These are phyloP conservation scores for Cnidoscolus chayamansa DNA, from an alignment of 441 rosid genomes.

Conservation along the genomic window DNA sequence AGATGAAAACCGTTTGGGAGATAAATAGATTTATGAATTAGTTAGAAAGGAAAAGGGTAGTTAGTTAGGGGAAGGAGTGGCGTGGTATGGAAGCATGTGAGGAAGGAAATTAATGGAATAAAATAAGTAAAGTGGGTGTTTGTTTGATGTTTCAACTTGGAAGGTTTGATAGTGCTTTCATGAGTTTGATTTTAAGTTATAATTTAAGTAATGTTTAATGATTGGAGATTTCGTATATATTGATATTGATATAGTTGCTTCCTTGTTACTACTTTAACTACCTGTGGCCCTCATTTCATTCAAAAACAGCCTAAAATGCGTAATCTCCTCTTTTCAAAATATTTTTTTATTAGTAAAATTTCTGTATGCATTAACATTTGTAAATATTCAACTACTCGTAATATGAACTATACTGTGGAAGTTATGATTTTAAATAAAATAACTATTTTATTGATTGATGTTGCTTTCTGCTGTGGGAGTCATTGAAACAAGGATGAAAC, in stretches of 20 bases:
- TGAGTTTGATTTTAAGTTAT: conserved; percentile 17
- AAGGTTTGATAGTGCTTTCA: conserved; percentile 18
- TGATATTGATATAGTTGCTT: conserved; percentile 35
- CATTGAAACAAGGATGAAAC: no score
- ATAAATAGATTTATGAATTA: background rate
- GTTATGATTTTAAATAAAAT: no score
- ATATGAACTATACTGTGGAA: no score
- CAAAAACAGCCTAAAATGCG: background rate
- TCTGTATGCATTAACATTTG: no score
- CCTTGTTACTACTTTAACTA: conserved; percentile 63
- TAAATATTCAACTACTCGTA: no score
- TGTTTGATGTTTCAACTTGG: background rate
- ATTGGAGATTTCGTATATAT: conserved; percentile 6
- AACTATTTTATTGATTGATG: no score
- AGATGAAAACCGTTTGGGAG: conserved; percentile 31
- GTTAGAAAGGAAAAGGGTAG: background rate
- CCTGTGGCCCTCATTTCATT: conserved; percentile 44
- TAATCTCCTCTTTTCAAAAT: no score
- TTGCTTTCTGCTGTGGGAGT: no score
- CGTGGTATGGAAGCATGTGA: conserved; percentile 40
- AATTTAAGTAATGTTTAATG: conserved; percentile 21
- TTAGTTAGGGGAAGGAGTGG: conserved; percentile 29
- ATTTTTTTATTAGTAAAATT: no score
- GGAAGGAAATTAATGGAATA: background rate
- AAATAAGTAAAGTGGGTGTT: background rate